phyloP scores from a whole-genome alignment of 148 eudicot genomes.

The Chenopodium album region DNA sequence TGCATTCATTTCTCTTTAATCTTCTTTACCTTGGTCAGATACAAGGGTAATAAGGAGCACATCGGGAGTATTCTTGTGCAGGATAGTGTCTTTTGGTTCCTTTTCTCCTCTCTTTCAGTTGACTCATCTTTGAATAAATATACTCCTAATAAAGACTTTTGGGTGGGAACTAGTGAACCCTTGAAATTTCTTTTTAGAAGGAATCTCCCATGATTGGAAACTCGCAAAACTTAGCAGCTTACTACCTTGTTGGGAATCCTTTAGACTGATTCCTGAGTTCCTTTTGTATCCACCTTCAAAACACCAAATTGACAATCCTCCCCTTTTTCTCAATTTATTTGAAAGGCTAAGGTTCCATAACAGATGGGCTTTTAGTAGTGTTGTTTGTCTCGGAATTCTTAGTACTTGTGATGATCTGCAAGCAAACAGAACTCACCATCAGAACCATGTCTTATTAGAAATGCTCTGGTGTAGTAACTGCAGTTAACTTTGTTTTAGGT shows the following conservation, averaged over 20 bases:
- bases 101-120: neutral
- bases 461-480: neutral
- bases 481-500: neutral
- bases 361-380: neutral
- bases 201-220: too few species aligned
- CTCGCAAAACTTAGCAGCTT: neutral
- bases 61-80: neutral
- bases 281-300: neutral
- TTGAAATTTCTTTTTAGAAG: too few species aligned
- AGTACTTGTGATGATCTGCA: neutral
- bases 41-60: neutral
- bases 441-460: slow-evolving; percentile 19
- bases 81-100: neutral
- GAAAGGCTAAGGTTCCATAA: neutral
- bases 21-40: neutral
- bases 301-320: neutral
- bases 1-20: neutral
- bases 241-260: neutral
- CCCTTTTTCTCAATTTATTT: neutral
- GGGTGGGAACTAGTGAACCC: neutral
- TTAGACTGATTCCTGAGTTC: neutral
- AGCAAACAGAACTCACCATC: slow-evolving; percentile 15
- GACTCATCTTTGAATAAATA: too few species aligned
- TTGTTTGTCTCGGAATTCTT: neutral
- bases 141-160: neutral